A percentile compares a stretch with the other conserved stretches of the same genome.
These are phyloP conservation scores for Candida sakaeoensis DNA, from an alignment of 805 yeast species.

Conservation along the genomic window DNA sequence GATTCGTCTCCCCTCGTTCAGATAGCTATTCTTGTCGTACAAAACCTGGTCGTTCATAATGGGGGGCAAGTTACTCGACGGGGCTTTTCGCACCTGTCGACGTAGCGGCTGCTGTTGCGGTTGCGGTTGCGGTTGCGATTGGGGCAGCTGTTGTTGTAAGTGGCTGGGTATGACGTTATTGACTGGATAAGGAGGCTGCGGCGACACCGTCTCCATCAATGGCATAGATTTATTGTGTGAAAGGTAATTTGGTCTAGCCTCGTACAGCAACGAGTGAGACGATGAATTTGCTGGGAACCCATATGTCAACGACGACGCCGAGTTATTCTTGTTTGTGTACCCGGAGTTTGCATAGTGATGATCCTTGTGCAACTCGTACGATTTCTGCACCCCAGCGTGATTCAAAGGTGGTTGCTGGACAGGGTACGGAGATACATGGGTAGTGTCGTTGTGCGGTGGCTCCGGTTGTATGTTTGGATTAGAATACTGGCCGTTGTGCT, in stretches of 20 bases:
- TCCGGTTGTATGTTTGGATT: neutral
- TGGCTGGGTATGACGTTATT: neutral
- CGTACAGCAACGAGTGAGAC: neutral
- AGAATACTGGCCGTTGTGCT: neutral
- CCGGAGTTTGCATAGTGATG: neutral
- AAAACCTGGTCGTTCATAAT: constrained; percentile 15
- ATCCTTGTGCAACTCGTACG: neutral
- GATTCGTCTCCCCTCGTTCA: constrained; percentile 20
- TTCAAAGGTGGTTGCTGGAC: neutral
- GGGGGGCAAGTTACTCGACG: constrained; percentile 17
- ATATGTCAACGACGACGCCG: constrained; percentile 8
- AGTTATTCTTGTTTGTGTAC: neutral
- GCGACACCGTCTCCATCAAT: neutral
- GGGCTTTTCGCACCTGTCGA: constrained; percentile 14
- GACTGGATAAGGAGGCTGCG: constrained; percentile 2
- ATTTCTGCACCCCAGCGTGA: neutral
- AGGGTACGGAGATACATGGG: neutral
- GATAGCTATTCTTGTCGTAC: constrained; percentile 2
- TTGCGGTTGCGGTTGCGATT: constrained; percentile 7
- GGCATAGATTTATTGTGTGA: constrained; percentile 1
- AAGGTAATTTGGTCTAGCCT: neutral
- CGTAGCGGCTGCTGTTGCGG: constrained; percentile 13
- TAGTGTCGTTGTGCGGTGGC: neutral
- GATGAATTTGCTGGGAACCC: constrained; percentile 9
- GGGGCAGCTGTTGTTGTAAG: constrained; percentile 10